phyloP scores from a whole-genome alignment of 257 asterid genomes.

The Penstemon eatonii region DNA sequence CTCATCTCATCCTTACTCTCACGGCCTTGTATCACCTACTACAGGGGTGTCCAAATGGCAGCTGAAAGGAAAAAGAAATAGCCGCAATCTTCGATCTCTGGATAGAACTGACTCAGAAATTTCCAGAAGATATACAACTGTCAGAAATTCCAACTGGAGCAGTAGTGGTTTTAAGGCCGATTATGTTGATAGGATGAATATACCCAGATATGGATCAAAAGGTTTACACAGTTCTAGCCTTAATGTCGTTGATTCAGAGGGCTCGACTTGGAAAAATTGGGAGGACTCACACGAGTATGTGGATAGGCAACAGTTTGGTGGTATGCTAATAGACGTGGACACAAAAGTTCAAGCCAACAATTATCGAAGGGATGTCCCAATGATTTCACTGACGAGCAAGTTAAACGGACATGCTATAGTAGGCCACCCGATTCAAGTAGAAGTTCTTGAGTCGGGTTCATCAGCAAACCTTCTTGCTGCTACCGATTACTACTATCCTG shows the following conservation, averaged over 20 bases:
- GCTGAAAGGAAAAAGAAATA: slow-evolving; percentile 80
- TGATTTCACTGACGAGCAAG: slow-evolving; percentile 83
- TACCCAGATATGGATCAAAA: slow-evolving; percentile 47
- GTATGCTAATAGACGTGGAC: slow-evolving; percentile 77
- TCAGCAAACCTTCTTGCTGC: slow-evolving; percentile 47
- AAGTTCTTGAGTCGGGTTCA: slow-evolving; percentile 63
- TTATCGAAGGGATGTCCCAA: slow-evolving; percentile 70
- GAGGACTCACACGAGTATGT: slow-evolving; percentile 52
- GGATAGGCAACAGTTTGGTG: slow-evolving; percentile 49
- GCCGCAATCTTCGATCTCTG: slow-evolving; percentile 45
- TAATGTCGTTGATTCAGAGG: slow-evolving; percentile 42
- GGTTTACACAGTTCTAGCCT: slow-evolving; percentile 36
- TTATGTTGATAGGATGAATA: slow-evolving; percentile 38
- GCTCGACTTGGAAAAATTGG: slow-evolving; percentile 54
- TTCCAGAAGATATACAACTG: slow-evolving; percentile 43
- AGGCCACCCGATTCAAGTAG: slow-evolving; percentile 89
- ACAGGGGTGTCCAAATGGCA: slow-evolving; percentile 74
- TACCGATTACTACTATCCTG: slow-evolving; percentile 47
- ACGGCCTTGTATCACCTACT: slow-evolving; percentile 40
- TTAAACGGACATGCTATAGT: slow-evolving; percentile 82
- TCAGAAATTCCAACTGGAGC: slow-evolving; percentile 43
- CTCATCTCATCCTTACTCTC: slow-evolving; percentile 43
- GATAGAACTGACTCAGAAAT: slow-evolving; percentile 52
- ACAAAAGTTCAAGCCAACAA: slow-evolving; percentile 77
- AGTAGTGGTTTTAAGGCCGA: slow-evolving; percentile 40